Evolutionary conservation across 2,329 filamentous ascomycete species (phyloP).

Genomic region (Ustulina deusta): DNA sequence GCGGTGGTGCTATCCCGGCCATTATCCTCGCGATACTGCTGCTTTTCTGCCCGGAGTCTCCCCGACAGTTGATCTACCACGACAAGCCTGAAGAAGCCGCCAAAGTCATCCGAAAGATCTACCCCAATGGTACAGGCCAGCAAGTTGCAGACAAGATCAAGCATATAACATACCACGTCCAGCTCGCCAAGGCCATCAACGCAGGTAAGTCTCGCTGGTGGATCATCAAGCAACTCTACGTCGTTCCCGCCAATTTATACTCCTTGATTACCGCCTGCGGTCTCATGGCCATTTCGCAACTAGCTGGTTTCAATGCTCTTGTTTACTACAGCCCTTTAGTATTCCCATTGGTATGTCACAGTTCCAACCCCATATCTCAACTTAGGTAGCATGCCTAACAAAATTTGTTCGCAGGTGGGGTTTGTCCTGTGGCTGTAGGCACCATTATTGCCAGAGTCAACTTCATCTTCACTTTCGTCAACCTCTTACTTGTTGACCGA

Average conservation of each 20-base stretch:
- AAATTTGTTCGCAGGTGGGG: constrained; percentile 50
- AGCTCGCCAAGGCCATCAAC: constrained; percentile 45
- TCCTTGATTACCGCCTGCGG: constrained; percentile 59
- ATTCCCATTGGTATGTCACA: constrained; percentile 43
- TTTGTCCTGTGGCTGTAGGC: constrained; percentile 58
- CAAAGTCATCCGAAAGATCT: constrained; percentile 55
- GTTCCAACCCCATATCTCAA: neutral
- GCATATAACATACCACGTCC: constrained; percentile 55
- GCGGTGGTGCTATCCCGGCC: constrained; percentile 59
- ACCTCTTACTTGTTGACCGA: constrained; percentile 57
- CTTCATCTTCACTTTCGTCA: constrained; percentile 60
- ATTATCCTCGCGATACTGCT: constrained; percentile 59
- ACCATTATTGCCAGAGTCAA: constrained; percentile 56
- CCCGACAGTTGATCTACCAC: constrained; percentile 60
- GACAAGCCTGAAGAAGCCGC: constrained; percentile 56
- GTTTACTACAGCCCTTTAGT: constrained; percentile 42
- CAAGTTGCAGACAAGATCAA: constrained; percentile 60
- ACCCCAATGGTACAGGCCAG: constrained; percentile 55
- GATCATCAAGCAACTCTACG: constrained; percentile 58
- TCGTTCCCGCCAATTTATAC: constrained; percentile 54
- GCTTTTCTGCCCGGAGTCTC: constrained; percentile 61
- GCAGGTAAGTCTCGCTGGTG: constrained; percentile 52
- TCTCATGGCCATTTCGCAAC: constrained; percentile 61
- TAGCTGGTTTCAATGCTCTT: constrained; percentile 42
- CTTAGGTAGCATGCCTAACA: neutral